phyloP scores from a whole-genome alignment of 306 rosid genomes.

The Lathyrus sativus region DNA sequence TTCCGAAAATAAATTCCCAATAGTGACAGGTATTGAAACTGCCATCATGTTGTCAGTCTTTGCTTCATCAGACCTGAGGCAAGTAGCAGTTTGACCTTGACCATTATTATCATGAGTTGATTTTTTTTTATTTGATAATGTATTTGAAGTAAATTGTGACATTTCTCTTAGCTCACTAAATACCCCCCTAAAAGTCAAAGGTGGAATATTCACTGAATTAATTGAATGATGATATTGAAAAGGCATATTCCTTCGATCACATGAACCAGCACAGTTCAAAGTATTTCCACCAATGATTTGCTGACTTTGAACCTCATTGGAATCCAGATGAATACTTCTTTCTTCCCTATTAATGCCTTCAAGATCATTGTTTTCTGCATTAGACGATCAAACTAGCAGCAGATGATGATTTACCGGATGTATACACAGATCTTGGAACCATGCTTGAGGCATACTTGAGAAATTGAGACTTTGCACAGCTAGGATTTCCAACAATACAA shows the following conservation, averaged over 20 bases:
- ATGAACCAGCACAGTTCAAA: slow-evolving; percentile 48
- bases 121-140: slow-evolving; percentile 37
- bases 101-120: slow-evolving; percentile 38
- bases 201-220: slow-evolving; percentile 35
- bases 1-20: slow-evolving; percentile 45
- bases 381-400: no score
- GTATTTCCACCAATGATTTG: slow-evolving; percentile 39
- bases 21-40: slow-evolving; percentile 42
- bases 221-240: slow-evolving; percentile 37
- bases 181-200: slow-evolving; percentile 64
- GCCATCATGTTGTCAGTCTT: slow-evolving; percentile 40
- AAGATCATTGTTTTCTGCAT: slow-evolving; percentile 42
- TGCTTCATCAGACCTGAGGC: slow-evolving; percentile 41
- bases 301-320: slow-evolving; percentile 51
- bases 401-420: no score
- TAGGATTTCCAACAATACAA: no score
- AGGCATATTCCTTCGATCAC: slow-evolving; percentile 51
- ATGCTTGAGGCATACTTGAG: no score
- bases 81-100: slow-evolving; percentile 39
- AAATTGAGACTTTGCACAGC: no score
- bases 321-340: slow-evolving; percentile 39
- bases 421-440: no score
- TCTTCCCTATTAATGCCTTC: slow-evolving; percentile 54
- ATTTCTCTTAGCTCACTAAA: slow-evolving; percentile 60
- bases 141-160: slow-evolving; percentile 45